phyloP scores from a whole-genome alignment of 2,329 filamentous ascomycete genomes.

The Clonostachys solani region DNA sequence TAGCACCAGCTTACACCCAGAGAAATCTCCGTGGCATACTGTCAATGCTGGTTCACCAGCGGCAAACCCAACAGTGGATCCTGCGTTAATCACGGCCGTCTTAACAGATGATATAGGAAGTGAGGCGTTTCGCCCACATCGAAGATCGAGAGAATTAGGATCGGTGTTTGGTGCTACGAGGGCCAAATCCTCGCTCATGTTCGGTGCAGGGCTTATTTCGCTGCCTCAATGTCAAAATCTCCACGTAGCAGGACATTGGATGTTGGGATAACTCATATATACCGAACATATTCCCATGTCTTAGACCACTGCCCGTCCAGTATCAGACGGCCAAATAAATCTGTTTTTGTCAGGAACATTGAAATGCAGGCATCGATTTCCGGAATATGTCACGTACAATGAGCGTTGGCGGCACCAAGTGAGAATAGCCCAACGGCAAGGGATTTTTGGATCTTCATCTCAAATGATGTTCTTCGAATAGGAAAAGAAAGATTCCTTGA shows the following conservation, averaged over 20 bases:
- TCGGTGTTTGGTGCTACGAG: constrained; percentile 1
- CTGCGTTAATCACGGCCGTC: constrained; percentile 4
- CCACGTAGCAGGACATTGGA: too few relatives aligned
- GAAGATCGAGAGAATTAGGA: constrained; percentile 1
- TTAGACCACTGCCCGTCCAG: constrained; percentile 1
- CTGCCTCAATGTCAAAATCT: neutral
- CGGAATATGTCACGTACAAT: too few relatives aligned
- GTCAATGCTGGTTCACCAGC: neutral
- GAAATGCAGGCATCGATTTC: too few relatives aligned
- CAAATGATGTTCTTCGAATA: too few relatives aligned
- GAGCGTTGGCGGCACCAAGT: too few relatives aligned
- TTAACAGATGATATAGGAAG: neutral
- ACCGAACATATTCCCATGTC: constrained; percentile 4
- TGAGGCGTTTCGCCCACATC: constrained; percentile 4
- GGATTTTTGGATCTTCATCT: too few relatives aligned
- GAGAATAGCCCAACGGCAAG: too few relatives aligned
- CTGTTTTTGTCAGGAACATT: neutral
- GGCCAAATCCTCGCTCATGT: neutral
- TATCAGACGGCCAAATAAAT: constrained; percentile 4
- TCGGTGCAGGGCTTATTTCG: constrained; percentile 1
- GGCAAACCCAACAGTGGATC: constrained; percentile 1
- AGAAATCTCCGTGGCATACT: neutral
- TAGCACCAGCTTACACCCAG: too few relatives aligned
- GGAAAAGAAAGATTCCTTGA: too few relatives aligned
- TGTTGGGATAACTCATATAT: too few relatives aligned